A percentile compares a stretch with the other conserved stretches of the same genome.
Conservation (phyloP, 2,329 filamentous ascomycete genomes). For the Aphanoascus verrucosus region DNA sequence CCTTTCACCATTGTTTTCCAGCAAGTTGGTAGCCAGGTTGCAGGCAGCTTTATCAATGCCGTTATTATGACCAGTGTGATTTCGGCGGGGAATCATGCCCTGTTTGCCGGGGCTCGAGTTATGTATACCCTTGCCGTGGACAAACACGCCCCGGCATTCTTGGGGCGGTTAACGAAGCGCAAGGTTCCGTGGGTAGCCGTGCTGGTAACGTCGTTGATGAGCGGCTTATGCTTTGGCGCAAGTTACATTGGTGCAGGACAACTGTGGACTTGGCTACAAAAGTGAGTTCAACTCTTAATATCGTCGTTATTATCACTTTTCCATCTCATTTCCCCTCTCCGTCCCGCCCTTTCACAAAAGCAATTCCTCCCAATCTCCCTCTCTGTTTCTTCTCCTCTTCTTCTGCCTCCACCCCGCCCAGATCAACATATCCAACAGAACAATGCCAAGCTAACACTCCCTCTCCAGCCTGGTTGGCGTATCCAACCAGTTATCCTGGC, state of each 20-base stretch:
- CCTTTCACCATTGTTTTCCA: slow-evolving; percentile 54
- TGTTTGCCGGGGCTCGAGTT: slow-evolving; percentile 47
- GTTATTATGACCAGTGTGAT: slow-evolving; percentile 51
- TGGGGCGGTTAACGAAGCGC: slow-evolving; percentile 42
- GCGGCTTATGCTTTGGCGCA: slow-evolving; percentile 52
- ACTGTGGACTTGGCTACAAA: slow-evolving; percentile 57
- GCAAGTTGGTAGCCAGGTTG: slow-evolving; percentile 44
- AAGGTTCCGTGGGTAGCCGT: slow-evolving; percentile 46
- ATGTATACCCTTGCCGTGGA: slow-evolving; percentile 49
- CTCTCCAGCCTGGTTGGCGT: slow-evolving; percentile 49
- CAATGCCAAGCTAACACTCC: slow-evolving; percentile 6
- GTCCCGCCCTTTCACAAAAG: background rate
- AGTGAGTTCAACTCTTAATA: slow-evolving; percentile 36
- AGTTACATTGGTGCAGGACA: slow-evolving; percentile 56
- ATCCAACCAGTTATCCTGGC: slow-evolving; percentile 56
- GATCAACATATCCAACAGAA: background rate
- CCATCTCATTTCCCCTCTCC: background rate
- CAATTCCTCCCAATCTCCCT: slow-evolving; percentile 1
- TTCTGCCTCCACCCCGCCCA: background rate
- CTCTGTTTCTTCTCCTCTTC: too few relatives aligned
- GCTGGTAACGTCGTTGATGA: slow-evolving; percentile 44
- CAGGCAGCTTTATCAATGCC: slow-evolving; percentile 51
- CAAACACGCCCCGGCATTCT: slow-evolving; percentile 46
- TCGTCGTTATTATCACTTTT: background rate
- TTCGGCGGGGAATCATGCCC: slow-evolving; percentile 49